A percentile compares a stretch with the other conserved stretches of the same genome.
phyloP scores from a whole-genome alignment of 192 early-diverging fungal species.

The Lobosporangium transversale region DNA sequence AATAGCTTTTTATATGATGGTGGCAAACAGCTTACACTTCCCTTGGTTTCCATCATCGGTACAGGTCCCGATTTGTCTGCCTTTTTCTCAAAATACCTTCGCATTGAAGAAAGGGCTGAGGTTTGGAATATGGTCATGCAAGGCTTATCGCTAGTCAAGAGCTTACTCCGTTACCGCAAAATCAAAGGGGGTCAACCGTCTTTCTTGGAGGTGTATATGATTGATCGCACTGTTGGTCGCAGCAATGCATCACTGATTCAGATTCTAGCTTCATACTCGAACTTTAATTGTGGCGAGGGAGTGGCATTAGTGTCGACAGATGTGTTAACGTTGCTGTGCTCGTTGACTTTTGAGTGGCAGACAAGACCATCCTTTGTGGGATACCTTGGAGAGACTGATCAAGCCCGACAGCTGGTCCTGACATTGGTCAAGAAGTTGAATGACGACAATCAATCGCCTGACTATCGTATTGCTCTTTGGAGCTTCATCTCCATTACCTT shows the following conservation, averaged over 20 bases:
- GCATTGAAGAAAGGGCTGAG: constrained; percentile 10
- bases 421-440: constrained; percentile 27
- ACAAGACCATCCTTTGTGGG: constrained; percentile 56
- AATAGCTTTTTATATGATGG: constrained; percentile 61
- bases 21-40: constrained; percentile 55
- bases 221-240: constrained; percentile 54
- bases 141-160: constrained; percentile 54
- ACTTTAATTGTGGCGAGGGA: constrained; percentile 42
- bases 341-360: constrained; percentile 44
- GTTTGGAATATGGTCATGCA: constrained; percentile 47
- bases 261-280: constrained; percentile 47
- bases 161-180: constrained; percentile 46
- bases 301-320: constrained; percentile 55
- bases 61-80: constrained; percentile 49
- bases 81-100: constrained; percentile 39
- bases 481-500: constrained; percentile 57
- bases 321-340: constrained; percentile 57
- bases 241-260: constrained; percentile 51
- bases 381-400: constrained; percentile 56
- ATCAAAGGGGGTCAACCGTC: constrained; percentile 40
- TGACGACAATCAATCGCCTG: constrained; percentile 17
- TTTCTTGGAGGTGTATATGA: constrained; percentile 56
- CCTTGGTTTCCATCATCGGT: constrained; percentile 57
- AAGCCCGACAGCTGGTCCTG: constrained; percentile 50
- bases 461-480: constrained; percentile 56